phyloP scores from a whole-genome alignment of 306 rosid genomes.

The Rosa multiflora region DNA sequence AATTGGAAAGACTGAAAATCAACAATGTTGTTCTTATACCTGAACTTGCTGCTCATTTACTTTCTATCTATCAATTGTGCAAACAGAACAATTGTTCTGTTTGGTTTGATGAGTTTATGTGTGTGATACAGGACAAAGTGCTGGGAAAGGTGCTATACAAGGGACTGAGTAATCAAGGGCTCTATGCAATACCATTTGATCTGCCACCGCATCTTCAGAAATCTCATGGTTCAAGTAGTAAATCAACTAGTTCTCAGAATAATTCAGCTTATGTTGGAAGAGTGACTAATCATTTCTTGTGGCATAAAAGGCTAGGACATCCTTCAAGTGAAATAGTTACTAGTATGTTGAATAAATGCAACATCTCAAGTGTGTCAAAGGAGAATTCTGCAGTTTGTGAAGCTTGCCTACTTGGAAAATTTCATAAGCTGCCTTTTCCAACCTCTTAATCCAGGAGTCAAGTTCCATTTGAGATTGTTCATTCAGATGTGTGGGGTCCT shows the following conservation, averaged over 20 bases:
- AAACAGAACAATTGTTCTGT: background rate
- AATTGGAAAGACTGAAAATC: too few relatives aligned
- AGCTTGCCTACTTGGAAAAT: background rate
- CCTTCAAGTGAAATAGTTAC: background rate
- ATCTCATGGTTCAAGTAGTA: too few relatives aligned
- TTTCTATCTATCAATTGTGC: background rate
- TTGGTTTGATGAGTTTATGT: background rate
- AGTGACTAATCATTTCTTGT: too few relatives aligned
- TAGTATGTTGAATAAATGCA: background rate
- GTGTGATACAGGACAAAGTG: background rate
- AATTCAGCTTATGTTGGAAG: background rate
- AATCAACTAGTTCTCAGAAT: too few relatives aligned
- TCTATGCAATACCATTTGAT: background rate
- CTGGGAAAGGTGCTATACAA: background rate
- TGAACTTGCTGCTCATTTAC: background rate
- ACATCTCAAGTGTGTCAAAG: background rate
- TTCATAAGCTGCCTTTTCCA: background rate
- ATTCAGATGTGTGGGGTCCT: too few relatives aligned
- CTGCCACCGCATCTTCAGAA: background rate
- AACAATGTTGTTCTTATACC: background rate
- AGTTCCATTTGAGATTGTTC: too few relatives aligned
- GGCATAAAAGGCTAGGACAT: background rate
- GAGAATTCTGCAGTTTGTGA: background rate
- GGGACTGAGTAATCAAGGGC: background rate
- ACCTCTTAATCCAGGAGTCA: too few relatives aligned